Percentiles rank a stretch among this genome's conserved stretches.
These are phyloP conservation scores for Plasmodium gaboni DNA, from an alignment of 169 alveolate genomes.

Conservation along the genomic window DNA sequence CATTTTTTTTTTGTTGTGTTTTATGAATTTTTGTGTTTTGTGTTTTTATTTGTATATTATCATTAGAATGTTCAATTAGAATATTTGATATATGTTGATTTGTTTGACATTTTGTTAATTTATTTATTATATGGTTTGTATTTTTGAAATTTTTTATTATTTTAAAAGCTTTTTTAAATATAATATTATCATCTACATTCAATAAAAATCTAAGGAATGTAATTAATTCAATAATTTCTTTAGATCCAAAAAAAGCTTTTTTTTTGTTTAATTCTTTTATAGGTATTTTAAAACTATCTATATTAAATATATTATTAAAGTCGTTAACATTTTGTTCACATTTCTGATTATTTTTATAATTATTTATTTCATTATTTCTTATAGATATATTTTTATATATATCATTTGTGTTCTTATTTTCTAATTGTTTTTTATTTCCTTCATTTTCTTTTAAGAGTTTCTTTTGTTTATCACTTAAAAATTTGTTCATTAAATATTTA, in stretches of 20 bases:
- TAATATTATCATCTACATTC: conserved; percentile 46
- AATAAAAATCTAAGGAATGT: conserved; percentile 38
- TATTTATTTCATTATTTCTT: not conserved
- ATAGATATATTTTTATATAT: not conserved
- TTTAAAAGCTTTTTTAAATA: conserved; percentile 51
- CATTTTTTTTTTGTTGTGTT: not conserved
- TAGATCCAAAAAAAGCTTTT: conserved; percentile 56
- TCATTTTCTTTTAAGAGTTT: not conserved
- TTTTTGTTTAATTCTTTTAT: conserved; percentile 52
- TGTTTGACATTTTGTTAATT: conserved; percentile 1
- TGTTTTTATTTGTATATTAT: not conserved
- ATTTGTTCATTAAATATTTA: conserved; percentile 6
- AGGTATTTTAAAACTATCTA: conserved; percentile 31
- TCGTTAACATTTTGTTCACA: not conserved
- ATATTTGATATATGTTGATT: not conserved
- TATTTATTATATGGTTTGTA: conserved; percentile 5
- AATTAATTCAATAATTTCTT: conserved; percentile 49
- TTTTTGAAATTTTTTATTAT: conserved; percentile 37
- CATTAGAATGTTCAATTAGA: not conserved
- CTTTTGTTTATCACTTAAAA: not conserved
- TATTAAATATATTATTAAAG: not conserved
- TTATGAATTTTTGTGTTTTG: not conserved
- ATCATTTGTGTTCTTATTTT: not conserved
- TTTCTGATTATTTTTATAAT: not conserved
- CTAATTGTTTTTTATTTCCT: not conserved